A percentile compares a stretch with the other conserved stretches of the same genome.
Conservation (phyloP, 2,329 filamentous ascomycete genomes). For the Pochonia chlamydosporia region DNA sequence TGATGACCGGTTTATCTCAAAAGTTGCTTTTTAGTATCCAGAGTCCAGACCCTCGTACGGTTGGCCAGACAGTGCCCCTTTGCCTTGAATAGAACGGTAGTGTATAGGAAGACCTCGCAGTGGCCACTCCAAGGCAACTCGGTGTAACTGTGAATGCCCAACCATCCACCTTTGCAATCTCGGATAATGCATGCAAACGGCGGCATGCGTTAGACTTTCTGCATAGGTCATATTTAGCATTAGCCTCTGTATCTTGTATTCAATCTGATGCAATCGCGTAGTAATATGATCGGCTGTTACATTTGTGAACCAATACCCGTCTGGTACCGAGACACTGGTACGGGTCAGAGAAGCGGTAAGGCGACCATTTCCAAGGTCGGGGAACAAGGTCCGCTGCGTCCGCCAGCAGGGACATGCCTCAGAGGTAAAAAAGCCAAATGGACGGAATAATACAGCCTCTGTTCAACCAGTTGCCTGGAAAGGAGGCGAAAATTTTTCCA, state of each 20-base stretch:
- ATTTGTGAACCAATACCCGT: neutral
- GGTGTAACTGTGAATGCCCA: neutral
- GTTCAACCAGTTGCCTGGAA: neutral
- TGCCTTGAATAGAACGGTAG: neutral
- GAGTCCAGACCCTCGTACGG: too few relatives aligned
- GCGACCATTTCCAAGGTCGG: neutral
- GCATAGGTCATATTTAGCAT: neutral
- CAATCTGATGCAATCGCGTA: neutral
- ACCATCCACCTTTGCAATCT: neutral
- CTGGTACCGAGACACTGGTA: neutral
- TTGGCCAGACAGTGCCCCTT: too few relatives aligned
- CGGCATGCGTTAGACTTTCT: neutral
- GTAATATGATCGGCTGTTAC: neutral
- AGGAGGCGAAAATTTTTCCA: neutral
- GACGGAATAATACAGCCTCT: neutral
- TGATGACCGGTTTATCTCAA: neutral
- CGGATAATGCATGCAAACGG: neutral
- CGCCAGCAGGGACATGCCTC: neutral
- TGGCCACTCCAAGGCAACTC: neutral
- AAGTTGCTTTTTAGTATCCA: neutral
- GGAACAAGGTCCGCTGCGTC: conserved; percentile 3
- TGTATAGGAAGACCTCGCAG: neutral
- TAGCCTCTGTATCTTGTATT: too few relatives aligned
- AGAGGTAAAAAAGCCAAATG: neutral
- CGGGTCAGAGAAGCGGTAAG: conserved; percentile 1